These are phyloP conservation scores for Cylindrotheca fusiformis DNA, from an alignment of 108 stramenopile genomes.

Conservation along the genomic window DNA sequence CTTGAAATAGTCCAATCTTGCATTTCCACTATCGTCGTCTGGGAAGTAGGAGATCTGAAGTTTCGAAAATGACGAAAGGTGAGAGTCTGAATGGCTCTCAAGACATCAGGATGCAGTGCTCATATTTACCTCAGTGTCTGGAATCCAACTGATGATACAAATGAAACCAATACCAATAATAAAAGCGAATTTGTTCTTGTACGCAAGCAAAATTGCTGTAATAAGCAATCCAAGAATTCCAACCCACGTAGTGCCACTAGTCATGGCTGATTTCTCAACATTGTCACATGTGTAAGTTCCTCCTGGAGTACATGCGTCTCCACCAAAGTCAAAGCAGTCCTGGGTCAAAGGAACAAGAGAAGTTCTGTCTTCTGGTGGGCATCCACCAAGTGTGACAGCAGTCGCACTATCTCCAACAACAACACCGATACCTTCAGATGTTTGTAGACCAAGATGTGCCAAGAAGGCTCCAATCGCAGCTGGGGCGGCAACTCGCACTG, in stretches of 20 bases:
- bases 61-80: too few species aligned
- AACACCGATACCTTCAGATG: constrained; percentile 62
- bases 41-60: constrained; percentile 53
- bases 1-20: constrained; percentile 55
- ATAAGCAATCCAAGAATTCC: constrained; percentile 59
- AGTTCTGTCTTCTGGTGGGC: constrained; percentile 45
- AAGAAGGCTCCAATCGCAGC: constrained; percentile 71
- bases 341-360: constrained; percentile 55
- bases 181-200: constrained; percentile 38
- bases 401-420: constrained; percentile 70
- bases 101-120: too few species aligned
- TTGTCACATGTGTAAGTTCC: constrained; percentile 71
- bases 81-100: too few species aligned
- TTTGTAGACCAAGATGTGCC: constrained; percentile 69
- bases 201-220: constrained; percentile 38
- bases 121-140: constrained; percentile 27
- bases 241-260: constrained; percentile 50
- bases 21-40: constrained; percentile 45
- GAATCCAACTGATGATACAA: constrained; percentile 60
- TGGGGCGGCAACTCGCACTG: constrained; percentile 55
- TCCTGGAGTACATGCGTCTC: constrained; percentile 31
- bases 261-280: constrained; percentile 44
- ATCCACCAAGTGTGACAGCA: constrained; percentile 68
- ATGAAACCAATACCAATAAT: constrained; percentile 58
- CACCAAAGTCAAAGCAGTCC: constrained; percentile 28